Evolutionary conservation across 164 flowering plant species (phyloP).

Genomic region (Vitis cinerea): DNA sequence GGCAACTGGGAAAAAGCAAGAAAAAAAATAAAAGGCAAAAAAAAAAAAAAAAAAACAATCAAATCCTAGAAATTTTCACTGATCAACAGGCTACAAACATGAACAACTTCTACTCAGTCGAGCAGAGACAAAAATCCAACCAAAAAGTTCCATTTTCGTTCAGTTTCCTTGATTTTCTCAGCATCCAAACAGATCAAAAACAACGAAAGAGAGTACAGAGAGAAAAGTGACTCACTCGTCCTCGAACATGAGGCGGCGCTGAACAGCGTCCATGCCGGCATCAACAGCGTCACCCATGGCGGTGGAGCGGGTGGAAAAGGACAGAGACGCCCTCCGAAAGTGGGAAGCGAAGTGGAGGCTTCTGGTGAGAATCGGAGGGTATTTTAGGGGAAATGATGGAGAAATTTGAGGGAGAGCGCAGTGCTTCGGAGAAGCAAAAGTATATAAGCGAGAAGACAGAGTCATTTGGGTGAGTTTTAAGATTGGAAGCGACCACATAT

Average conservation of each 20-base stretch:
- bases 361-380: not conserved
- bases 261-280: slow-evolving; percentile 84
- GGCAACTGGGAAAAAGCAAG: too few species aligned
- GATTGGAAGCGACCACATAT: too few species aligned
- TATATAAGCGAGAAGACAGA: too few species aligned
- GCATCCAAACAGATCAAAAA: not conserved
- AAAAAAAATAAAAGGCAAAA: too few species aligned
- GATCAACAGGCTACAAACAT: too few species aligned
- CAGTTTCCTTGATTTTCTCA: too few species aligned
- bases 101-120: too few species aligned
- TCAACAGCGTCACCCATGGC: slow-evolving; percentile 51
- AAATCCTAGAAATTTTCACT: too few species aligned
- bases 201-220: not conserved
- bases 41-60: too few species aligned
- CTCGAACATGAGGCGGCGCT: slow-evolving; percentile 89
- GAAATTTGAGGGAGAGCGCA: not conserved
- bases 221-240: slow-evolving; percentile 60
- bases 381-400: not conserved
- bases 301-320: slow-evolving; percentile 2
- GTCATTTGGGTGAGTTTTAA: too few species aligned
- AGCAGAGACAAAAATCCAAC: not conserved
- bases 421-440: too few species aligned
- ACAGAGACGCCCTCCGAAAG: slow-evolving; percentile 6
- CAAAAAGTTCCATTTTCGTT: not conserved
- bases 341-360: not conserved